These are phyloP conservation scores for Hippophae tibetana DNA, from an alignment of 306 rosid genomes.

Conservation along the genomic window DNA sequence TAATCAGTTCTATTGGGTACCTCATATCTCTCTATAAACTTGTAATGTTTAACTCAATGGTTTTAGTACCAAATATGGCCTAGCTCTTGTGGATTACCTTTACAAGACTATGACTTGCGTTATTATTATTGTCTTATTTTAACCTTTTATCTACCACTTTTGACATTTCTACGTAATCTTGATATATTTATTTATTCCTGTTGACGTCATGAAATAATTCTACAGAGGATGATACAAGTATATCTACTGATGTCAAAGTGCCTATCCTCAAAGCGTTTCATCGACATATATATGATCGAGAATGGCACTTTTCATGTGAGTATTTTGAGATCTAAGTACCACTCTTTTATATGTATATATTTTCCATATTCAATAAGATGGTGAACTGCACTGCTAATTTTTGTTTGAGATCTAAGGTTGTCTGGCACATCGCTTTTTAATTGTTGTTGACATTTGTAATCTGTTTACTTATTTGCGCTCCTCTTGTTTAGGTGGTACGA, in stretches of 20 bases:
- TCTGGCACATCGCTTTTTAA: too few species aligned
- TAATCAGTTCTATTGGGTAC: too few species aligned
- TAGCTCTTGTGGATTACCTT: not conserved
- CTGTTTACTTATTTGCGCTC: conserved; percentile 15
- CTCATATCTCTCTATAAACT: not conserved
- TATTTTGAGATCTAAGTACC: conserved; percentile 9
- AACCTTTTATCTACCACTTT: not conserved
- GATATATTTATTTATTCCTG: conserved; percentile 5
- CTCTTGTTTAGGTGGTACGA: conserved; percentile 71
- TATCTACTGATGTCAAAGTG: conserved; percentile 64
- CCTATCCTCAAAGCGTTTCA: conserved; percentile 78
- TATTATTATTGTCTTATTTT: not conserved
- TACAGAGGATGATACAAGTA: conserved; percentile 95
- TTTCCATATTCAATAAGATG: too few species aligned
- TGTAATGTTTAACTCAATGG: not conserved
- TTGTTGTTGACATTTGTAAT: not conserved
- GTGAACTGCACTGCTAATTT: too few species aligned
- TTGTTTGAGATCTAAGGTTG: too few species aligned
- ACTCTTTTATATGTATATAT: too few species aligned
- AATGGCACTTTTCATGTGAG: conserved; percentile 93
- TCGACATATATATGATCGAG: conserved; percentile 56
- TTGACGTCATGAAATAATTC: conserved; percentile 9
- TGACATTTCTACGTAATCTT: not conserved
- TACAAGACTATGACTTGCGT: not conserved
- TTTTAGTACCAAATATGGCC: not conserved